Evolutionary conservation across 345 rosid species (phyloP).

Genomic region (Erodium maritimum): DNA sequence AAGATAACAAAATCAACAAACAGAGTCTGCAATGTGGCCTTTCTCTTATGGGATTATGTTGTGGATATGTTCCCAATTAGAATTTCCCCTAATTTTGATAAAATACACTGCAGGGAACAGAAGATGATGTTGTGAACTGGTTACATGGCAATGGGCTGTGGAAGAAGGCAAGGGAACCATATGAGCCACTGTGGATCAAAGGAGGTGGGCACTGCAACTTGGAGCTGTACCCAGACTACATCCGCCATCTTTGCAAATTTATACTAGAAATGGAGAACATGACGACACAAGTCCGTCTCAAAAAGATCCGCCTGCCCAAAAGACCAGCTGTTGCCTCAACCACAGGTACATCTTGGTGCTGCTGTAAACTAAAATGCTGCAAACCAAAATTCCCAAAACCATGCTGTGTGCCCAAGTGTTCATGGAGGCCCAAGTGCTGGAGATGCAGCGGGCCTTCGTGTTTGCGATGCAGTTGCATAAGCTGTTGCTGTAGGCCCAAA

Average conservation of each 20-base stretch:
- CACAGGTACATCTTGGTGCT: conserved; percentile 10
- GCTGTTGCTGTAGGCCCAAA: conserved; percentile 19
- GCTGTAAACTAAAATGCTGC: conserved; percentile 42
- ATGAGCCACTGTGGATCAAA: conserved; percentile 94
- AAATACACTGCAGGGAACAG: conserved; percentile 57
- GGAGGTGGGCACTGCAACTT: conserved; percentile 98
- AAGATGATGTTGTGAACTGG: conserved; percentile 97
- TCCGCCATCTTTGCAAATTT: conserved; percentile 72
- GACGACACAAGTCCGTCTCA: conserved; percentile 55
- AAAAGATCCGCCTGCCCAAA: conserved; percentile 35
- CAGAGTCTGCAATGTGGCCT: not conserved
- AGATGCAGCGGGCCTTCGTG: conserved; percentile 6
- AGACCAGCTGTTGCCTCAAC: conserved; percentile 22
- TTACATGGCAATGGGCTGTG: conserved; percentile 86
- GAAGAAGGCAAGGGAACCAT: conserved; percentile 85
- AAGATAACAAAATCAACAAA: no score
- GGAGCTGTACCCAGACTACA: conserved; percentile 90
- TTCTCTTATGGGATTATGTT: no score
- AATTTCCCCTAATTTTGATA: not conserved
- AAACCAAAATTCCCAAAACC: conserved; percentile 28
- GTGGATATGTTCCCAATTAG: not conserved
- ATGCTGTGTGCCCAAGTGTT: conserved; percentile 7
- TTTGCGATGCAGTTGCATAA: not conserved
- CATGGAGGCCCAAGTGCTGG: conserved; percentile 7
- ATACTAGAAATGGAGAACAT: conserved; percentile 85